phyloP scores from a whole-genome alignment of 139 green algal species.

The Micractinium conductrix region DNA sequence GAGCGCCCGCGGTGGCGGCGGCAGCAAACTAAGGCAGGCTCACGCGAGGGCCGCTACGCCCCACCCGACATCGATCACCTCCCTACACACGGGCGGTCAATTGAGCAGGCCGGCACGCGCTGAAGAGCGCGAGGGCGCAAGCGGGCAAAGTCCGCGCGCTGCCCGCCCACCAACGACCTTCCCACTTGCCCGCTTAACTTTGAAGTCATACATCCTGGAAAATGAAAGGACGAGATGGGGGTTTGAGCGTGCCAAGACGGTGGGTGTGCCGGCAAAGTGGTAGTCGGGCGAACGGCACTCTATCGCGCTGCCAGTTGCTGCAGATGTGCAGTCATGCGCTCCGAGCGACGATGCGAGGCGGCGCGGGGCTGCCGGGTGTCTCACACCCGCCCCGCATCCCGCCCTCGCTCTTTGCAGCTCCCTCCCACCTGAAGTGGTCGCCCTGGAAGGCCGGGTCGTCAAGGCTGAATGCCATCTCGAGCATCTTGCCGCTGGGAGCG shows the following conservation, averaged over 20 bases:
- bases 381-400: background rate
- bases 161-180: too few species aligned
- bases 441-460: conserved; percentile 33
- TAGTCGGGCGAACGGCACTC: background rate
- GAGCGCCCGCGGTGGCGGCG: too few species aligned
- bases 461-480: conserved; percentile 36
- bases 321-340: background rate
- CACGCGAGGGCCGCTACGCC: too few species aligned
- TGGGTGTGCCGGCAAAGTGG: background rate
- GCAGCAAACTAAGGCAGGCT: too few species aligned
- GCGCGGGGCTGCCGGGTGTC: background rate
- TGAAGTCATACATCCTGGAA: conserved; percentile 53
- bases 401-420: background rate
- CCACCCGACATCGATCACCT: too few species aligned
- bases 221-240: background rate
- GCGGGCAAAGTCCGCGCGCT: too few species aligned
- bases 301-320: background rate
- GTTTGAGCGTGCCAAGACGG: background rate
- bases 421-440: conserved; percentile 47
- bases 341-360: background rate
- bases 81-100: too few species aligned
- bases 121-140: too few species aligned
- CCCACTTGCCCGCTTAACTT: conserved; percentile 34
- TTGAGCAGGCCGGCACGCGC: too few species aligned
- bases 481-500: too few species aligned